These are phyloP conservation scores for Coprinopsis marcescibilis DNA, from an alignment of 768 basidiomycete species.

Conservation along the genomic window DNA sequence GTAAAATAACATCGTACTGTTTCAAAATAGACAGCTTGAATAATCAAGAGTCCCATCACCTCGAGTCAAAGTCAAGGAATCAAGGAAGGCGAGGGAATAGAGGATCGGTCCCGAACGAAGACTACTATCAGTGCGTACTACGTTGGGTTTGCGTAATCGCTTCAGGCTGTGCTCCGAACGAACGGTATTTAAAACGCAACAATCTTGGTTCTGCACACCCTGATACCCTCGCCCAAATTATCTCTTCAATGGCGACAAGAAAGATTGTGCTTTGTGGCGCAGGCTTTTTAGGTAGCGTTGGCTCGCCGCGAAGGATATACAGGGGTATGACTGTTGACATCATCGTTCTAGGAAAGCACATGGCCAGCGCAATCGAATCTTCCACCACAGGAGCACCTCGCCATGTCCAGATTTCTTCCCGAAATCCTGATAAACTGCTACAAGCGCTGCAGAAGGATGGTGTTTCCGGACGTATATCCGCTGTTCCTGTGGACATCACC, in stretches of 20 bases:
- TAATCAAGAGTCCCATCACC: no score
- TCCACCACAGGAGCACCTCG: slow-evolving; percentile 12
- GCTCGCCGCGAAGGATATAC: neutral
- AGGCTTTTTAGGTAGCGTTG: slow-evolving; percentile 51
- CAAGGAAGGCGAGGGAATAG: no score
- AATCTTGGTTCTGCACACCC: no score
- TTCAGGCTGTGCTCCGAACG: no score
- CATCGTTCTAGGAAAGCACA: slow-evolving; percentile 44
- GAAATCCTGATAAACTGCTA: slow-evolving; percentile 43
- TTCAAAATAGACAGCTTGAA: no score
- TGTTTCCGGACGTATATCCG: slow-evolving; percentile 32
- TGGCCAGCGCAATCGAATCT: slow-evolving; percentile 50
- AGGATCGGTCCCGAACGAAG: no score
- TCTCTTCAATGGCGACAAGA: slow-evolving; percentile 18
- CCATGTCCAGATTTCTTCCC: slow-evolving; percentile 52
- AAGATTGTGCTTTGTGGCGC: slow-evolving; percentile 51
- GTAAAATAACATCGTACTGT: no score
- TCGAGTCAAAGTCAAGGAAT: no score
- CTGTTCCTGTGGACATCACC: slow-evolving; percentile 49
- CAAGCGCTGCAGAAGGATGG: slow-evolving; percentile 24
- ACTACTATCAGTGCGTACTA: no score
- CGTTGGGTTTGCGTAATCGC: no score
- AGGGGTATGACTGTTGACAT: neutral
- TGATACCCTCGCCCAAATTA: no score
- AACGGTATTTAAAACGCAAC: no score